Conservation (phyloP, 148 eudicot genomes). For the Chenopodium album region DNA sequence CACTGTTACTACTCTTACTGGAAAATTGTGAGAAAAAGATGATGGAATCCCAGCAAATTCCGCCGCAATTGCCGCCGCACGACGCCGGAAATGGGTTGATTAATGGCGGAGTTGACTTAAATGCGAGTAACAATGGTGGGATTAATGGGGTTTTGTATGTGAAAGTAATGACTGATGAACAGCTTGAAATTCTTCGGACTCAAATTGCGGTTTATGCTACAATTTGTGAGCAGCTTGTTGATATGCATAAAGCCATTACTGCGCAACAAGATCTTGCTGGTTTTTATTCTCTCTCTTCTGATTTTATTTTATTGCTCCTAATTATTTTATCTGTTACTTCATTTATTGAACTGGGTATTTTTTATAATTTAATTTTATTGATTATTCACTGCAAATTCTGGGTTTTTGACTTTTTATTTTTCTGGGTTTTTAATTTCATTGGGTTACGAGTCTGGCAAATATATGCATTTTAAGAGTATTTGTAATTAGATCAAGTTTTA, state of each 20-base stretch:
- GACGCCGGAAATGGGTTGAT: conserved; percentile 10
- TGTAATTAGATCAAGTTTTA: neutral
- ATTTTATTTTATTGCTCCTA: neutral
- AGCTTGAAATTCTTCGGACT: conserved; percentile 68
- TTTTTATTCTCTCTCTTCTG: conserved; percentile 16
- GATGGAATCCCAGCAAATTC: conserved; percentile 28
- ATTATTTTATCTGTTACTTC: neutral
- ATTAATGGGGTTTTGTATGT: conserved; percentile 55
- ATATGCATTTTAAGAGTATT: neutral
- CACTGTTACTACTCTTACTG: neutral
- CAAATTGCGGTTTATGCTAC: conserved; percentile 88
- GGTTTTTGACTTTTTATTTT: conserved; percentile 2
- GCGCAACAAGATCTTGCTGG: conserved; percentile 83
- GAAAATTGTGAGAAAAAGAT: neutral
- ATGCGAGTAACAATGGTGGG: conserved; percentile 6
- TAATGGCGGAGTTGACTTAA: neutral
- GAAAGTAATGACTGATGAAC: conserved; percentile 92
- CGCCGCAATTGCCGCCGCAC: neutral
- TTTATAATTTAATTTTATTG: neutral
- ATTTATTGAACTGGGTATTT: conserved; percentile 15
- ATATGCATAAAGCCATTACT: conserved; percentile 71
- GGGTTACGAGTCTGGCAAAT: neutral
- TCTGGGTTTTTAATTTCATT: neutral
- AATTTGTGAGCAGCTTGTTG: conserved; percentile 88
- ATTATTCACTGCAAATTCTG: neutral